Evolutionary conservation across 331 rosid species (phyloP), one percentile per base, ranked within the genome.

Genomic region (Ulmus americana): DNA sequence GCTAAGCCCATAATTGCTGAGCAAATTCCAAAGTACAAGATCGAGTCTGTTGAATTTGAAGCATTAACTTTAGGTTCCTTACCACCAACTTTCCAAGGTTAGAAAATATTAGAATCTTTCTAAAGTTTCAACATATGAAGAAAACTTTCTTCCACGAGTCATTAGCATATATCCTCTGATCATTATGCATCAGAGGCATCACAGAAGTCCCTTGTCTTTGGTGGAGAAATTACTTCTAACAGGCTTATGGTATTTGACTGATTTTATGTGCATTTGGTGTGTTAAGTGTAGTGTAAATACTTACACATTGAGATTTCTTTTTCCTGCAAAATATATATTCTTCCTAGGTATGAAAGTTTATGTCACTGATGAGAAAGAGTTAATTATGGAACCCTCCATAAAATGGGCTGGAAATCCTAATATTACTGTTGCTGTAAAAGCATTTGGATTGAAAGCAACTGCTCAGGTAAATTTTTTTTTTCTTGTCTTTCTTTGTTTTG

Each of bases 351-450:
- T 90, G 97, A 92, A 92, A 77, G 88, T 85, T 64, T 92, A 78
- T 41, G 69, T 56, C 77, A 92, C 98, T 47, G 96, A 85, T 68
- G 97, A 92, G 79, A 92, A 92, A 77, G 97, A 92, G 83, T 72
- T 92, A 79, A 86, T 92, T 49, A 86, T 92, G 96, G 95, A 92
- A 80, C 96, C 91, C 47, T 79, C 85, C 50, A 45, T 92, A 55
- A 92, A 92, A 68, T 92, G 95, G 96, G 98, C 98, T 12, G 96
- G 81, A 64, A 92, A 88, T 80, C 98, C 98, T 54, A 85, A 92
- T 78, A 47, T 88, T 74, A 72, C 78, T 6, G 59, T 92, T 65
- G 86, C 86, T 57, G 82, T 76, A 22, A 86, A 88, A 83, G 94
- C 96, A 72, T 92, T 83, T 64, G 96, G 96, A 55, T 75, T 92